Conservation (phyloP, 225 moss, liverwort and hornwort species). For the Takakia lepidozioides region DNA sequence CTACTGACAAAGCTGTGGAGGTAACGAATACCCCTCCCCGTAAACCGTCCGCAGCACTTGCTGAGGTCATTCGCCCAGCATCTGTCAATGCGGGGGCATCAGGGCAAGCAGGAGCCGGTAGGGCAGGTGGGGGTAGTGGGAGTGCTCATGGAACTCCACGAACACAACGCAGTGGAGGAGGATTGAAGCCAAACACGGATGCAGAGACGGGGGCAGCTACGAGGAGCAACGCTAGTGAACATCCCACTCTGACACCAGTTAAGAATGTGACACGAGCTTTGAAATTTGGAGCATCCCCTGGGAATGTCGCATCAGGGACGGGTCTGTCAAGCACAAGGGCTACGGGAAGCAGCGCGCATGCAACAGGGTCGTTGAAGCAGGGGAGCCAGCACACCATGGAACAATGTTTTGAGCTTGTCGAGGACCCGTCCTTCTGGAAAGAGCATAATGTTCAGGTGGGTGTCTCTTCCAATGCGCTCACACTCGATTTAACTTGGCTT, state of each 20-base stretch:
- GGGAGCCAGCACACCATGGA: slow-evolving; percentile 9
- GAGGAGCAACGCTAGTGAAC: slow-evolving; percentile 16
- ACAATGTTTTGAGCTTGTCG: slow-evolving; percentile 40
- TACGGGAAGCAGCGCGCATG: slow-evolving; percentile 23
- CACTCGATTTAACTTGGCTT: too few species aligned
- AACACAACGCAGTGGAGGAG: slow-evolving; percentile 19
- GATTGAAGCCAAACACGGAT: slow-evolving; percentile 16
- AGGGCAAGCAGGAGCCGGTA: slow-evolving; percentile 13
- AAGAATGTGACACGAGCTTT: slow-evolving; percentile 48
- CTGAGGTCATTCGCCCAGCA: slow-evolving; percentile 1
- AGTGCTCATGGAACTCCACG: slow-evolving; percentile 26
- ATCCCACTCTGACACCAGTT: slow-evolving; percentile 38
- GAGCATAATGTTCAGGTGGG: slow-evolving; percentile 57
- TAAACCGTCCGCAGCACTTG: slow-evolving; percentile 1
- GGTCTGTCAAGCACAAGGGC: slow-evolving; percentile 21
- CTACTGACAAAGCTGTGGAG: slow-evolving; percentile 10
- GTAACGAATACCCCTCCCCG: slow-evolving; percentile 2
- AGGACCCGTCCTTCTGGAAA: slow-evolving; percentile 54
- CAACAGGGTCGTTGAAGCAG: slow-evolving; percentile 4
- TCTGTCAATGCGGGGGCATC: slow-evolving; percentile 5
- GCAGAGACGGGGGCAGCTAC: slow-evolving; percentile 15
- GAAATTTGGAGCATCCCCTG: slow-evolving; percentile 22
- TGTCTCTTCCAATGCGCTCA: too few species aligned
- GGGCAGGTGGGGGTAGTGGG: slow-evolving; percentile 12
- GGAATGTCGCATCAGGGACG: slow-evolving; percentile 6